A percentile compares a stretch with the other conserved stretches of the same genome.
phyloP scores from a whole-genome alignment of 2,329 filamentous ascomycete genomes.

The Penicillium oxalicum region DNA sequence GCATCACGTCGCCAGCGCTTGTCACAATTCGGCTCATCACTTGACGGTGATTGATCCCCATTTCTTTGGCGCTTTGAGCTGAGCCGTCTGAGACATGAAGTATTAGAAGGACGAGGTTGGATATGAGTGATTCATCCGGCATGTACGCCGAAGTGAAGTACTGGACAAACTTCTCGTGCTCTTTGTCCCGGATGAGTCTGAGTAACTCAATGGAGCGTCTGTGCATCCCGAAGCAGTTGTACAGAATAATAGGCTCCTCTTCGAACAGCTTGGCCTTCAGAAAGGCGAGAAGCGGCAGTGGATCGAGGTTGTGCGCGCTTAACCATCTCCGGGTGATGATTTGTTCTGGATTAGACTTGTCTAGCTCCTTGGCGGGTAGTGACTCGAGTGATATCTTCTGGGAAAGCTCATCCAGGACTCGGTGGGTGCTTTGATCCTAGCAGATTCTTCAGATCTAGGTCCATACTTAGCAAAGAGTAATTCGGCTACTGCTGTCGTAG shows the following conservation, averaged over 20 bases:
- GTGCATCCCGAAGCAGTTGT: constrained; percentile 30
- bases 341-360: not conserved
- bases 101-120: constrained; percentile 21
- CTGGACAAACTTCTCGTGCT: constrained; percentile 25
- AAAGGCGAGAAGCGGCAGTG: constrained; percentile 22
- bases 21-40: constrained; percentile 20
- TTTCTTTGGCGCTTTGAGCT: constrained; percentile 8
- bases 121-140: constrained; percentile 22
- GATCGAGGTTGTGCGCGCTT: constrained; percentile 16
- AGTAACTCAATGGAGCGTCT: constrained; percentile 24
- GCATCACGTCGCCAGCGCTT: constrained; percentile 24
- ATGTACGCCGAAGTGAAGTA: constrained; percentile 23
- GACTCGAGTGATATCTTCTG: constrained; percentile 6
- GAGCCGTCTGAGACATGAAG: constrained; percentile 22
- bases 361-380: constrained; percentile 9
- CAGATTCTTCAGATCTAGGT: constrained; percentile 5
- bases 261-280: constrained; percentile 21
- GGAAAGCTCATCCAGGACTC: constrained; percentile 16
- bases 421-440: constrained; percentile 10
- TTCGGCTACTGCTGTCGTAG: constrained; percentile 21
- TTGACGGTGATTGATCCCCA: constrained; percentile 9
- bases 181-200: constrained; percentile 20
- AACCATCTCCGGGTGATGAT: constrained; percentile 14
- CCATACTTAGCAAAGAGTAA: constrained; percentile 20
- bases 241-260: constrained; percentile 24